Percentiles rank a stretch among this genome's conserved stretches.
Evolutionary conservation across 345 rosid species (phyloP).

Genomic region (Corymbia maculata): DNA sequence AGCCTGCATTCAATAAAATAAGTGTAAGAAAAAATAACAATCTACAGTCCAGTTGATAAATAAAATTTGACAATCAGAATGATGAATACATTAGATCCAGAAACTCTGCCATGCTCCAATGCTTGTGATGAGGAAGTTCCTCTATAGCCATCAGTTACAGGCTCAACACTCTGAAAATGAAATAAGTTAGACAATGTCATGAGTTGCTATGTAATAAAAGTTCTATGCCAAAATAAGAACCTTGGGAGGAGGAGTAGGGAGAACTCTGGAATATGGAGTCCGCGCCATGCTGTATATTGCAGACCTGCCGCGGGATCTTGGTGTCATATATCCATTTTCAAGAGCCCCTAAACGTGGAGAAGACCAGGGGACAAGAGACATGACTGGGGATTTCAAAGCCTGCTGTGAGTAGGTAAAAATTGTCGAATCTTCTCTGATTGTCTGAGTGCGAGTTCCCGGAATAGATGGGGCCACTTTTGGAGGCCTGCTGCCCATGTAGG

Average conservation of each 20-base stretch:
- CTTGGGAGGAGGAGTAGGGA: conserved; percentile 33
- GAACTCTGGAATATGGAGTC: conserved; percentile 73
- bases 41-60: background rate
- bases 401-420: conserved; percentile 17
- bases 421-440: conserved; percentile 34
- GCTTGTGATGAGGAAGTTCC: conserved; percentile 18
- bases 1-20: conserved; percentile 32
- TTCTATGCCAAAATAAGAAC: conserved; percentile 14
- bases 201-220: background rate
- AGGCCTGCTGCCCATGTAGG: conserved; percentile 86
- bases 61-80: background rate
- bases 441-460: conserved; percentile 31
- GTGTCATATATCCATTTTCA: conserved; percentile 66
- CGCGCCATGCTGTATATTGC: conserved; percentile 91
- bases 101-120: conserved; percentile 31
- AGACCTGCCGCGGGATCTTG: conserved; percentile 79
- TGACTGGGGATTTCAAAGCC: conserved; percentile 32
- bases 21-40: background rate
- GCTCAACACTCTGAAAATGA: conserved; percentile 25
- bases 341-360: conserved; percentile 29
- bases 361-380: conserved; percentile 41
- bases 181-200: conserved; percentile 1
- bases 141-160: conserved; percentile 18
- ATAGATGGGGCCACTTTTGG: conserved; percentile 57
- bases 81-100: conserved; percentile 36